Conservation (phyloP, 176 grass and related monocot species). For the Miscanthus lutarioriparius region DNA sequence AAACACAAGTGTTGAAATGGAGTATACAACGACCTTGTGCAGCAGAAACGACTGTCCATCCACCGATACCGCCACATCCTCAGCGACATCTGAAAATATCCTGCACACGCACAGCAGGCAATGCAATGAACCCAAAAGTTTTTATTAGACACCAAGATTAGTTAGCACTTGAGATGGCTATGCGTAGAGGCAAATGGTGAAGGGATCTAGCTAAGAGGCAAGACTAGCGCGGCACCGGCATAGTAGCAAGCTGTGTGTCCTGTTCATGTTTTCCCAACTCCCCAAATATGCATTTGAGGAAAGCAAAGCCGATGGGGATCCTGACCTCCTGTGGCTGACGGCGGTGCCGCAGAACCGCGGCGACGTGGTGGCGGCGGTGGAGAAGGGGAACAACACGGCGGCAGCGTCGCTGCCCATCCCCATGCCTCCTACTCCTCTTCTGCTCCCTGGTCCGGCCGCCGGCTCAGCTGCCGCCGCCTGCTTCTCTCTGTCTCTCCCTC, state of each 20-base stretch:
- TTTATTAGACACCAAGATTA: background rate
- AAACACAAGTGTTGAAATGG: background rate
- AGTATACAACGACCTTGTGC: constrained; percentile 69
- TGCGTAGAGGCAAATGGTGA: too few relatives aligned
- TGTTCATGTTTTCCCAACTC: too few relatives aligned
- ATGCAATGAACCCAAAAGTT: background rate
- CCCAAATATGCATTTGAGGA: background rate
- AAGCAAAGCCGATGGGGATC: background rate
- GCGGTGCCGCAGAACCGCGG: constrained; percentile 50
- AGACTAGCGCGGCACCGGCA: too few relatives aligned
- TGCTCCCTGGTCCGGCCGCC: background rate
- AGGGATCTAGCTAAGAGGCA: too few relatives aligned
- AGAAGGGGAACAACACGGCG: constrained; percentile 35
- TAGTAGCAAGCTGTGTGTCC: too few relatives aligned
- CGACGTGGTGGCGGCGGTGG: constrained; percentile 33
- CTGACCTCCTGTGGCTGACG: constrained; percentile 43
- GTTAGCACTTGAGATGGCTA: too few relatives aligned
- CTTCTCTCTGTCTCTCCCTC: background rate
- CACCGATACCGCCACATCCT: constrained; percentile 74
- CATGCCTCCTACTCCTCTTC: constrained; percentile 6
- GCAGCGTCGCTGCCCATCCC: constrained; percentile 36
- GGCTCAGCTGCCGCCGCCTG: background rate
- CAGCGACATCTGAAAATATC: constrained; percentile 96
- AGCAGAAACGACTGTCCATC: constrained; percentile 83
- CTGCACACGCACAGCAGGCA: constrained; percentile 39